These are phyloP conservation scores for Fusarium sp. DNA, from an alignment of 2,329 filamentous ascomycete genomes.

Conservation along the genomic window DNA sequence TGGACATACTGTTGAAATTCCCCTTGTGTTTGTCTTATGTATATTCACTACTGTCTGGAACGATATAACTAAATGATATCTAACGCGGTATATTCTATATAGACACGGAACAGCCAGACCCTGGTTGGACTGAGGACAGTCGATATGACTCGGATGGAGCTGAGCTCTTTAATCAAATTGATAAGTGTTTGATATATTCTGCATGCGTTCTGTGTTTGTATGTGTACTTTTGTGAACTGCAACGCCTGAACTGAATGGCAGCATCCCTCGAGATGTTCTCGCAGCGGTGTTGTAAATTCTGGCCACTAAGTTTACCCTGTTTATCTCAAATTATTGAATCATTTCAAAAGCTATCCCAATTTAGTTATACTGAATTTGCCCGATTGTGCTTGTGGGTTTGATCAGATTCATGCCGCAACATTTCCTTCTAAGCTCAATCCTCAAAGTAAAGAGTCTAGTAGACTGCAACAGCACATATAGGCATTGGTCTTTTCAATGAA, in stretches of 20 bases:
- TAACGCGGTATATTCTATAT: constrained; percentile 15
- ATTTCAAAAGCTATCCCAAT: neutral
- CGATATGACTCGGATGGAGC: constrained; percentile 12
- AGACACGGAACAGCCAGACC: constrained; percentile 9
- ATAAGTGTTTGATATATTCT: neutral
- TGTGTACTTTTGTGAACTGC: neutral
- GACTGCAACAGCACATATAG: neutral
- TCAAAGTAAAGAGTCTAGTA: neutral
- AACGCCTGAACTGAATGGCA: too few species aligned
- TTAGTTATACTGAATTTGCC: neutral
- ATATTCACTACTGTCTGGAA: constrained; percentile 21
- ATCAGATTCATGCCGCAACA: neutral
- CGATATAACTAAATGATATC: constrained; percentile 4
- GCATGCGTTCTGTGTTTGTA: neutral
- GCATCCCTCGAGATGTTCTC: neutral
- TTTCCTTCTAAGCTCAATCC: neutral
- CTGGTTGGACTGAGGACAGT: constrained; percentile 10
- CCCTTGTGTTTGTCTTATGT: constrained; percentile 23
- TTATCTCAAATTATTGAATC: neutral
- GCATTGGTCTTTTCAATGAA: too few species aligned
- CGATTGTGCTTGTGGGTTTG: neutral
- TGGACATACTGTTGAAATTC: constrained; percentile 30
- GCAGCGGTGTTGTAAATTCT: neutral
- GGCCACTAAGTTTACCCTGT: neutral
- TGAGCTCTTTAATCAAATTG: constrained; percentile 23